phyloP scores from a whole-genome alignment of 1,284 basidiomycete species.

The Cystobasidium slooffiae region DNA sequence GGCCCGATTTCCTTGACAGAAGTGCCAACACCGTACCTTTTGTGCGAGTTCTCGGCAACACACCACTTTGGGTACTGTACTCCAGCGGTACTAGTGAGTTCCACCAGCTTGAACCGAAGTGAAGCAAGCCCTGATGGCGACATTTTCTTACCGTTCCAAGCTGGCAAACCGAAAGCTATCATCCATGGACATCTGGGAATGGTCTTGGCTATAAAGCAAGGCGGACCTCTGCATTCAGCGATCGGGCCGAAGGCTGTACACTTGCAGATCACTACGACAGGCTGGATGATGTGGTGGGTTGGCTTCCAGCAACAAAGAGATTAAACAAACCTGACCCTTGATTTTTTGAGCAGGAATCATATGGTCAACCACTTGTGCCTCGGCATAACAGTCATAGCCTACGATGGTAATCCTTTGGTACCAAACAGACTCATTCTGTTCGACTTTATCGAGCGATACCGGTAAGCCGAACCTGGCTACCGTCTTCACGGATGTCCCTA shows the following conservation, averaged over 20 bases:
- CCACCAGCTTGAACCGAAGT: not conserved
- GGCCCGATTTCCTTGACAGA: slow-evolving; percentile 6
- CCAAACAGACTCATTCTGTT: slow-evolving; percentile 70
- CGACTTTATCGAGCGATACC: slow-evolving; percentile 69
- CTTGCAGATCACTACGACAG: slow-evolving; percentile 31
- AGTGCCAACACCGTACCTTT: slow-evolving; percentile 53
- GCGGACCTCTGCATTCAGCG: slow-evolving; percentile 76
- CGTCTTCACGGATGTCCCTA: not conserved
- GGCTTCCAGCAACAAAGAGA: not conserved
- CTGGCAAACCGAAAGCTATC: slow-evolving; percentile 61
- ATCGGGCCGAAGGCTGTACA: slow-evolving; percentile 55
- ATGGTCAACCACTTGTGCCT: slow-evolving; percentile 71
- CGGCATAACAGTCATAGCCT: slow-evolving; percentile 76
- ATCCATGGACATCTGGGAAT: slow-evolving; percentile 85
- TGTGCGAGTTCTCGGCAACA: slow-evolving; percentile 62
- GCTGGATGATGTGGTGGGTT: slow-evolving; percentile 57
- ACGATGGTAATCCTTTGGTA: slow-evolving; percentile 80
- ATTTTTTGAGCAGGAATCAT: slow-evolving; percentile 64
- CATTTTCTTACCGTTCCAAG: slow-evolving; percentile 3
- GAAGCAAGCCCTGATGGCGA: no score
- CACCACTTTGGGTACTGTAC: slow-evolving; percentile 86
- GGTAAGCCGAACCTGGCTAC: not conserved
- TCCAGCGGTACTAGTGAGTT: slow-evolving; percentile 80
- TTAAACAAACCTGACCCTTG: slow-evolving; percentile 66
- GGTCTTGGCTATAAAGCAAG: slow-evolving; percentile 82